Percentiles rank a stretch among this genome's conserved stretches.
Evolutionary conservation across 257 asterid species (phyloP).

Genomic region (Nicotiana undulata): DNA sequence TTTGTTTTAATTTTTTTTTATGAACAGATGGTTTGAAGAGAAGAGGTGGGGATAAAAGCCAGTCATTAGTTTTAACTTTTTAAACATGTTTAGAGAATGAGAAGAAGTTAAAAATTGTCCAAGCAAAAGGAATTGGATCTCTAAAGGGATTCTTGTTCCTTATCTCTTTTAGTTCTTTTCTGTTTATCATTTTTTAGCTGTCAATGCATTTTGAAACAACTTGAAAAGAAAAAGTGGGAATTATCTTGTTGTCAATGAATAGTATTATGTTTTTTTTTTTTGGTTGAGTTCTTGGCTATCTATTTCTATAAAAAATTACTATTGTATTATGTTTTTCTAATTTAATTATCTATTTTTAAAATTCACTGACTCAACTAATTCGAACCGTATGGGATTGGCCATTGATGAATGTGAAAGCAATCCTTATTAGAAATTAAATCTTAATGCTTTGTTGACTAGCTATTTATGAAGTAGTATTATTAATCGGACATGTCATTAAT

Average conservation of each 20-base stretch:
- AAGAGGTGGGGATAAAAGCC: constrained; percentile 37
- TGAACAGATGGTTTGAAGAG: constrained; percentile 53
- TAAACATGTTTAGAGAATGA: constrained; percentile 4
- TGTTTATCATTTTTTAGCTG: constrained; percentile 23
- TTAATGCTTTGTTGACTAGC: neutral
- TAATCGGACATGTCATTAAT: neutral
- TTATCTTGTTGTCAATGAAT: constrained; percentile 37
- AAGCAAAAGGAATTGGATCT: constrained; percentile 30
- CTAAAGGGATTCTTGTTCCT: constrained; percentile 32
- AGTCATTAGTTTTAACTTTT: neutral
- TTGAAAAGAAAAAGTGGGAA: neutral
- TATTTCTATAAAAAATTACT: neutral
- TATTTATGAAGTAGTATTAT: neutral
- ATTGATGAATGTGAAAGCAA: neutral
- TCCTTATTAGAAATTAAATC: neutral
- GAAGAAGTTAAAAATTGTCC: constrained; percentile 14
- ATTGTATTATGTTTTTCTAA: neutral
- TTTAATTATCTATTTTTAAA: neutral
- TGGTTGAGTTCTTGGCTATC: neutral
- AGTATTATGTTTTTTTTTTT: constrained; percentile 14
- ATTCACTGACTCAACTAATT: neutral
- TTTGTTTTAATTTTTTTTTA: neutral
- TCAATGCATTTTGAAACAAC: constrained; percentile 38
- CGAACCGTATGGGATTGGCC: neutral
- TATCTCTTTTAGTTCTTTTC: constrained; percentile 8